Evolutionary conservation across 2,329 filamentous ascomycete genomes (phyloP), one percentile per base, ranked within the genome.

Genomic region (Aspergillus carbonarius): DNA sequence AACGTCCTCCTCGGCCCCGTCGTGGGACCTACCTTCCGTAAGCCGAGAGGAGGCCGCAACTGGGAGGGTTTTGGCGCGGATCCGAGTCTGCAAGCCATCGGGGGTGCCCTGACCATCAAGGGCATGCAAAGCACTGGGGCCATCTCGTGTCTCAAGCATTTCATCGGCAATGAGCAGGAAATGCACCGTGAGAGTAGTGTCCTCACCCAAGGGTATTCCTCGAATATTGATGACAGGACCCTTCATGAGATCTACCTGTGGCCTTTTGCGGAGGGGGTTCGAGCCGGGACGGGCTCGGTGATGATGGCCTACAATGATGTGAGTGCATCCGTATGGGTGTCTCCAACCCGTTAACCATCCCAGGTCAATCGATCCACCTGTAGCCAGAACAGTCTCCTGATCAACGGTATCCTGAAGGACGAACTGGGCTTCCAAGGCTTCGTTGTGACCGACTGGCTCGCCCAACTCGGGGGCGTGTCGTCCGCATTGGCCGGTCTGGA

Each of bases 1-100:
- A 87, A 92, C 69, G 81, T 91, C 55, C 86, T 85, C 65, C 80
- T 93, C 7, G 89, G 89, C 0, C 90, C 90, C 0, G 80, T 82
- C 0, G 88, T 92, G 35, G 90, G 89, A 0, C 84, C 91, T 1
- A 70, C 92, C 1, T 90, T 90, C 2, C 82, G 89, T 9, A 90
- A 91, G 66, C 88, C 89, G 0, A 82, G 85, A 50, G 89, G 88
- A 13, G 90, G 90, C 15, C 83, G 90, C 39, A 90, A 85, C 66
- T 92, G 89, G 89, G 90, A 92, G 70, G 85, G 85, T 0, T 92
- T 92, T 66, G 88, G 88, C 1, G 76, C 83, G 1, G 89, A 92
- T 68, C 88, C 89, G 0, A 84, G 85, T 2, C 79, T 92, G 27
- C 83, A 86, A 66, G 84, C 77, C 0, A 72, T 81, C 55, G 78